These are phyloP conservation scores for Pleurotus salmoneostramineus DNA, from an alignment of 768 basidiomycete genomes.

Conservation along the genomic window DNA sequence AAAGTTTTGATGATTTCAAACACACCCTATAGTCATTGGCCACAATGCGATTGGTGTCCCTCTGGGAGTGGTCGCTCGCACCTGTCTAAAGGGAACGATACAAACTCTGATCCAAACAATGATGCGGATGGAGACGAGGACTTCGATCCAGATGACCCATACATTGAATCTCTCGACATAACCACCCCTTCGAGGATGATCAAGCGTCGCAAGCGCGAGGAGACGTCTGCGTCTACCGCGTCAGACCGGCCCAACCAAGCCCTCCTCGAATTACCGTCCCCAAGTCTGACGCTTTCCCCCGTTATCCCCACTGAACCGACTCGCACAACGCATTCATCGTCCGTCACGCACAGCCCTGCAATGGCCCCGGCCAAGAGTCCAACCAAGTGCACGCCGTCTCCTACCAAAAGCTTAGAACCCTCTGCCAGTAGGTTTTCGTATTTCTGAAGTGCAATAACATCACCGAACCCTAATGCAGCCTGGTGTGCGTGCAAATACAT, in stretches of 20 bases:
- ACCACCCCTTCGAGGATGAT: background rate
- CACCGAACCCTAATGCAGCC: conserved; percentile 13
- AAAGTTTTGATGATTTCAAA: conserved; percentile 10
- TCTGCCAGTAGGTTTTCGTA: conserved; percentile 41
- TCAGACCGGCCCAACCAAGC: background rate
- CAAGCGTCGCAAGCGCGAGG: background rate
- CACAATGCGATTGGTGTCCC: conserved; percentile 48
- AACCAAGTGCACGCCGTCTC: conserved; percentile 44
- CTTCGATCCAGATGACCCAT: background rate
- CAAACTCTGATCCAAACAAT: conserved; percentile 13
- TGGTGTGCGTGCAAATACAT: conserved; percentile 44
- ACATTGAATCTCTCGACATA: too few species aligned
- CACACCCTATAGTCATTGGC: conserved; percentile 42
- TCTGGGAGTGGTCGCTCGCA: conserved; percentile 16
- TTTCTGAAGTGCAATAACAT: background rate
- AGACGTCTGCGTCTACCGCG: background rate
- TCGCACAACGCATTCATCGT: conserved; percentile 6
- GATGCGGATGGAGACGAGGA: conserved; percentile 12
- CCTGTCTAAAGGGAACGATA: conserved; percentile 12
- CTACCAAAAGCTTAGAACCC: conserved; percentile 40
- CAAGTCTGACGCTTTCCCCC: background rate
- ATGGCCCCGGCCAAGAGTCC: conserved; percentile 26
- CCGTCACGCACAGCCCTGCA: conserved; percentile 26
- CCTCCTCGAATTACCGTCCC: background rate
- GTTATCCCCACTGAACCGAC: conserved; percentile 9